Evolutionary conservation across 495 filamentous ascomycete genomes (phyloP).

Genomic region (Talaromyces adpressus): DNA sequence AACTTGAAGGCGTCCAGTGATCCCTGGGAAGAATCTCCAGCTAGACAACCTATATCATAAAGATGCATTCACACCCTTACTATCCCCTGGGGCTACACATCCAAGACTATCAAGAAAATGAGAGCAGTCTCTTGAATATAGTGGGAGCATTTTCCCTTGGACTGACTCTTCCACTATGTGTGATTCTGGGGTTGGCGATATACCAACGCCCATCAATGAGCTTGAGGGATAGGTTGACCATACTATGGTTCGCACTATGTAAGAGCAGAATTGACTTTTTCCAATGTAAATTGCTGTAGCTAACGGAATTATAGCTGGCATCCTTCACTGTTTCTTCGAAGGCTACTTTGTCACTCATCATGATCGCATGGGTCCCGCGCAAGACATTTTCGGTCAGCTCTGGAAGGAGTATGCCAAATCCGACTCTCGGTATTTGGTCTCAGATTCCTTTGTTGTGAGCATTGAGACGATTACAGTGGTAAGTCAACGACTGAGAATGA

Average conservation of each 20-base stretch:
- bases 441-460: conserved; percentile 73
- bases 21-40: neutral
- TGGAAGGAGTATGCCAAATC: conserved; percentile 88
- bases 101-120: conserved; percentile 54
- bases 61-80: conserved; percentile 53
- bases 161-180: conserved; percentile 42
- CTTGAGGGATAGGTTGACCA: conserved; percentile 43
- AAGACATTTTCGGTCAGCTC: conserved; percentile 66
- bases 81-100: conserved; percentile 59
- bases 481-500: conserved; percentile 18
- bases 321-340: conserved; percentile 75
- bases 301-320: conserved; percentile 43
- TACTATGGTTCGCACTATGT: conserved; percentile 64
- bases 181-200: conserved; percentile 41
- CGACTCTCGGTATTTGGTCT: conserved; percentile 75
- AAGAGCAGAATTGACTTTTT: conserved; percentile 14
- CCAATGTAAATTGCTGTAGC: neutral
- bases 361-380: conserved; percentile 46
- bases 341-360: conserved; percentile 74
- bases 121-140: conserved; percentile 45
- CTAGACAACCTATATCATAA: neutral
- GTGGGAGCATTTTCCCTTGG: conserved; percentile 45
- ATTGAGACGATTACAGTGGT: conserved; percentile 80
- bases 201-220: conserved; percentile 39
- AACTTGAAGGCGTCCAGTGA: neutral